Conservation (phyloP, 164 flowering plant genomes). For the Vitis amurensis region DNA sequence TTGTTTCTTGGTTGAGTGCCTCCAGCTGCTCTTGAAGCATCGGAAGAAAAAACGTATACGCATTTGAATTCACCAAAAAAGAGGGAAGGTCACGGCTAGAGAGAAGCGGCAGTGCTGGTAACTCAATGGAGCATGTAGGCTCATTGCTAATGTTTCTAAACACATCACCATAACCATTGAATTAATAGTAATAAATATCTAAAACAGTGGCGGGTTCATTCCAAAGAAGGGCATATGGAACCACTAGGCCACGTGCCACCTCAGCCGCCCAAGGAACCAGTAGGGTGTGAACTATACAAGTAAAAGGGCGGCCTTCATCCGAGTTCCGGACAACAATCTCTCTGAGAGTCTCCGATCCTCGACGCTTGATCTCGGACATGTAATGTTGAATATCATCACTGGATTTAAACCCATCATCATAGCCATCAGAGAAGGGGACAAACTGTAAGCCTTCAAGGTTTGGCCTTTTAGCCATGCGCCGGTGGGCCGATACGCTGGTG, state of each 20-base stretch:
- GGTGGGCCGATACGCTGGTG: constrained; percentile 29
- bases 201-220: constrained; percentile 40
- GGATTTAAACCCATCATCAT: constrained; percentile 34
- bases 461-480: constrained; percentile 20
- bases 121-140: constrained; percentile 13
- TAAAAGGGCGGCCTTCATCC: constrained; percentile 23
- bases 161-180: constrained; percentile 24
- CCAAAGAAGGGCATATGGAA: constrained; percentile 42
- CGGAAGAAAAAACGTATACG: not conserved
- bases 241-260: constrained; percentile 31
- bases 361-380: constrained; percentile 21
- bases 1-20: not conserved
- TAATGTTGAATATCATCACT: constrained; percentile 1
- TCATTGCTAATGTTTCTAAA: not conserved
- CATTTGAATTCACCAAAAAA: constrained; percentile 17
- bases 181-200: constrained; percentile 38
- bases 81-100: constrained; percentile 36
- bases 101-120: constrained; percentile 36
- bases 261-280: constrained; percentile 46
- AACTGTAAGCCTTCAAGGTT: constrained; percentile 26
- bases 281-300: constrained; percentile 39
- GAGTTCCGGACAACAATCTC: constrained; percentile 16
- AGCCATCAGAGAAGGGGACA: constrained; percentile 51
- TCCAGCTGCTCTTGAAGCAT: constrained; percentile 4
- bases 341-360: constrained; percentile 26